Percentiles rank a stretch among this genome's conserved stretches.
Evolutionary conservation across 345 rosid species (phyloP).

Genomic region (Salix caprea): DNA sequence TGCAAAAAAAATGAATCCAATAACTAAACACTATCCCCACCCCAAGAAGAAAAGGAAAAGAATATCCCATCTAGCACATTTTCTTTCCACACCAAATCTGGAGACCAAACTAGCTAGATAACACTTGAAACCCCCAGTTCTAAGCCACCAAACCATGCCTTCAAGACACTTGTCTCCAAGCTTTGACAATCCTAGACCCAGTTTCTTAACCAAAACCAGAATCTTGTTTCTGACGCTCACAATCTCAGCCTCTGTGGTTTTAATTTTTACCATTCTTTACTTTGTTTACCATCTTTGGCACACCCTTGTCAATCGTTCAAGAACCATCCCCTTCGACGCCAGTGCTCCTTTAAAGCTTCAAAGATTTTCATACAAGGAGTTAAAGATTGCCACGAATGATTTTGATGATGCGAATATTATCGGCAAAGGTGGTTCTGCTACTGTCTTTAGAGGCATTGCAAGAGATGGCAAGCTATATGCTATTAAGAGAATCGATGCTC

Average conservation of each 20-base stretch:
- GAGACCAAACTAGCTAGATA: conserved; percentile 7
- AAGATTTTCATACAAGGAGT: conserved; percentile 66
- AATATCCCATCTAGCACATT: not conserved
- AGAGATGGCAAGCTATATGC: conserved; percentile 78
- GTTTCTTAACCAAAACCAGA: conserved; percentile 43
- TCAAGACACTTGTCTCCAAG: conserved; percentile 58
- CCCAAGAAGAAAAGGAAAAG: not conserved
- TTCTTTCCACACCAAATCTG: conserved; percentile 12
- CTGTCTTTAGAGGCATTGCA: conserved; percentile 77
- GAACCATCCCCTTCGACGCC: conserved; percentile 73
- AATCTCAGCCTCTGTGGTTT: conserved; percentile 61
- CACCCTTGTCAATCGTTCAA: conserved; percentile 56
- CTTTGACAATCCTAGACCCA: conserved; percentile 33
- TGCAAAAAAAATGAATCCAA: conserved; percentile 6
- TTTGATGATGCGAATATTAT: conserved; percentile 62
- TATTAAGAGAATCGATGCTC: conserved; percentile 65
- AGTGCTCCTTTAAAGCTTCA: conserved; percentile 63
- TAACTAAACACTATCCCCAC: not conserved
- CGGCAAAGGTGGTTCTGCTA: conserved; percentile 97
- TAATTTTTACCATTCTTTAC: conserved; percentile 62
- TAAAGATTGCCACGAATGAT: conserved; percentile 67
- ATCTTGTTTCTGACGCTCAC: conserved; percentile 61
- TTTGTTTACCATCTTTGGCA: conserved; percentile 74
- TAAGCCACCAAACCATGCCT: conserved; percentile 48
- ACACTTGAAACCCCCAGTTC: conserved; percentile 14